These are phyloP conservation scores for Oxalis stricta DNA, from an alignment of 441 rosid genomes.

Conservation along the genomic window DNA sequence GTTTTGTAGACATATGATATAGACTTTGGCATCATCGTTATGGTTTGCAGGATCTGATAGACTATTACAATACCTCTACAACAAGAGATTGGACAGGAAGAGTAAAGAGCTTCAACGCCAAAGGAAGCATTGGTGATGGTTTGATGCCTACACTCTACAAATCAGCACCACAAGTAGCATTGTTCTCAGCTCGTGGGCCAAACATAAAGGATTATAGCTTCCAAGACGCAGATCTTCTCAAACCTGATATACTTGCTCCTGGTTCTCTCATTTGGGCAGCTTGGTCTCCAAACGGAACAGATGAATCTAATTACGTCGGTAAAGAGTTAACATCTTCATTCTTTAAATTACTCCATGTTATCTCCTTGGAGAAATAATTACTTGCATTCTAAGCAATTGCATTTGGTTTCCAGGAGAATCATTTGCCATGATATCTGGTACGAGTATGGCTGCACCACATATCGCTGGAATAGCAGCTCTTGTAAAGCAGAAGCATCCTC, in stretches of 20 bases:
- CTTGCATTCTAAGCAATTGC: slow-evolving; percentile 1
- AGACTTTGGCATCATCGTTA: slow-evolving; percentile 9
- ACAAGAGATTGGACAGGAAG: slow-evolving; percentile 93
- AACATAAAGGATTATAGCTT: slow-evolving; percentile 86
- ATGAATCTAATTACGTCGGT: slow-evolving; percentile 82
- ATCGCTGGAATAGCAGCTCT: slow-evolving; percentile 97
- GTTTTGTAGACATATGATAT: background rate
- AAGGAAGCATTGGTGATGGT: slow-evolving; percentile 88
- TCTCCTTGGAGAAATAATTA: background rate
- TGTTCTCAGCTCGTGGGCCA: slow-evolving; percentile 95
- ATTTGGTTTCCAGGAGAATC: slow-evolving; percentile 58
- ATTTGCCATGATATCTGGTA: slow-evolving; percentile 93
- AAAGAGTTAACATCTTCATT: slow-evolving; percentile 17
- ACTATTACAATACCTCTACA: slow-evolving; percentile 82
- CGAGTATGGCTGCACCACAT: slow-evolving; percentile 99
- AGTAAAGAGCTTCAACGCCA: slow-evolving; percentile 71
- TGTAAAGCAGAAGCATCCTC: slow-evolving; percentile 83
- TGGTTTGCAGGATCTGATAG: slow-evolving; percentile 81
- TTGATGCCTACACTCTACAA: slow-evolving; percentile 84
- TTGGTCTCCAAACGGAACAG: slow-evolving; percentile 96
- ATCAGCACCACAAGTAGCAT: slow-evolving; percentile 96
- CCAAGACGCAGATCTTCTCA: slow-evolving; percentile 95
- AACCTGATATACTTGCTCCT: slow-evolving; percentile 96
- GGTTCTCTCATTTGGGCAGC: slow-evolving; percentile 98
- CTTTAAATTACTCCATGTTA: background rate